Base-by-base conservation (phyloP, 2,329 filamentous ascomycete species). In the Microdochium paspali region DNA sequence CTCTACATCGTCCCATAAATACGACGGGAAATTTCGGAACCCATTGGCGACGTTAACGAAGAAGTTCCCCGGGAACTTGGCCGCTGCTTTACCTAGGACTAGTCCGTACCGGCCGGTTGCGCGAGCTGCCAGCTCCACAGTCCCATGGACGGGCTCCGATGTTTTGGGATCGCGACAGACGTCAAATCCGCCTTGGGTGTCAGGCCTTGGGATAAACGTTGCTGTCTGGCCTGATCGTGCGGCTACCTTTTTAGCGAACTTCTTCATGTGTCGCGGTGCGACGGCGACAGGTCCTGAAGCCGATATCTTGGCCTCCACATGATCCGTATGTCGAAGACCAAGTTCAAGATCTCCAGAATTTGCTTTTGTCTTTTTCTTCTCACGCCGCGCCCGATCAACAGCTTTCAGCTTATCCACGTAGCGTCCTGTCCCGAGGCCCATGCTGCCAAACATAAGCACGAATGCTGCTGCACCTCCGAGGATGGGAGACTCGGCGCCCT, bases 1-100 rank as follows among this genome's bases (percentile, higher is more conserved):
- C 18, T 40, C 35, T n/a, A 40, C 18, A 20, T 40, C 35, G 18
- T 5, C 13, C 15, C 12, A 40, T 20, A 40, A 86, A 3, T 88
- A 68, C 44, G 80, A 82, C 0, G 85, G 84, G 2, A 78, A 81
- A 54, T 89, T 88, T 58, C 86, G 85, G 53, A 87, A 87, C 0
- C 85, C 85, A 59, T 82, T 82, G 1, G 84, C 79, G 30, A 88
- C 64, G 24, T 80, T 82, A 46, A 87, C 66, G 10, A 82, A 80
- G 47, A 88, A 77, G 49, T 85, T 80, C 58, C 86, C 77, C 0
- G 85, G 85, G 0, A 81, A 76, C 51, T 79, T 80, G 44, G 86
- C 65, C 0, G 79, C 71, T 21, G 80, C 78, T 31, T 74, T 76
- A 7, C 82, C 72, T 18, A 87, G 76, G 12, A 77, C 72, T n/a